Percentiles rank a stretch among this genome's conserved stretches.
phyloP scores from a whole-genome alignment of 345 rosid species.

The Murraya paniculata region DNA sequence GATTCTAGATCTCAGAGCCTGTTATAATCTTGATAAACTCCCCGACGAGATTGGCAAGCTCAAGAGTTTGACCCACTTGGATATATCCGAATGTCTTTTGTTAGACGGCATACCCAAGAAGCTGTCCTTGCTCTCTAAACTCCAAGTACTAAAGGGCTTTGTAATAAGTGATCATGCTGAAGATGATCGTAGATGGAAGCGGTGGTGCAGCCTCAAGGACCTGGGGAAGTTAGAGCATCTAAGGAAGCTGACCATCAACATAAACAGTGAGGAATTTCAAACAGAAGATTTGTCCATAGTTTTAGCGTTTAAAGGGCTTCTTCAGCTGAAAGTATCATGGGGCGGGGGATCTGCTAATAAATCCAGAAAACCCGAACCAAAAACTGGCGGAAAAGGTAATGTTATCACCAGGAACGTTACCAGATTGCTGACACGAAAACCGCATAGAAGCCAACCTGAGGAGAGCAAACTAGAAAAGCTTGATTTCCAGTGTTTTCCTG shows the following conservation, averaged over 20 bases:
- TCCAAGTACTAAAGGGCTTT: slow-evolving; percentile 68
- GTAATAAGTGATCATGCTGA: slow-evolving; percentile 28
- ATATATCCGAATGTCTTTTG: slow-evolving; percentile 49
- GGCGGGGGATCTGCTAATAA: not conserved
- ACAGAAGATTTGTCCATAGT: not conserved
- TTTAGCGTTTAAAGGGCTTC: not conserved
- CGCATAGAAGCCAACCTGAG: too few species aligned
- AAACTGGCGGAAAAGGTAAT: not conserved
- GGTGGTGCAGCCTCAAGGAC: slow-evolving; percentile 13
- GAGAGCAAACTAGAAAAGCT: slow-evolving; percentile 21
- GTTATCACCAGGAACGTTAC: not conserved
- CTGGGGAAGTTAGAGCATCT: slow-evolving; percentile 21
- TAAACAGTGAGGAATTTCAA: not conserved
- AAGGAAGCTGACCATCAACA: slow-evolving; percentile 22
- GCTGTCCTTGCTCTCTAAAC: slow-evolving; percentile 30
- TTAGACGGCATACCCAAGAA: slow-evolving; percentile 48
- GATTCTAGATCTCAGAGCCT: slow-evolving; percentile 56
- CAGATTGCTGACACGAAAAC: not conserved
- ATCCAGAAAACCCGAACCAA: not conserved
- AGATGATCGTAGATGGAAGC: slow-evolving; percentile 3
- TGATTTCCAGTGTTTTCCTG: slow-evolving; percentile 25
- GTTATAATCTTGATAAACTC: slow-evolving; percentile 48
- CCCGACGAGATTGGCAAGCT: slow-evolving; percentile 43
- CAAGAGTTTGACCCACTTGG: slow-evolving; percentile 47
- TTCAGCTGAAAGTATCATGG: not conserved